Percentiles rank a stretch among this genome's conserved stretches.
Evolutionary conservation across 2,329 filamentous ascomycete genomes (phyloP).

Genomic region (Penicillium sp.): DNA sequence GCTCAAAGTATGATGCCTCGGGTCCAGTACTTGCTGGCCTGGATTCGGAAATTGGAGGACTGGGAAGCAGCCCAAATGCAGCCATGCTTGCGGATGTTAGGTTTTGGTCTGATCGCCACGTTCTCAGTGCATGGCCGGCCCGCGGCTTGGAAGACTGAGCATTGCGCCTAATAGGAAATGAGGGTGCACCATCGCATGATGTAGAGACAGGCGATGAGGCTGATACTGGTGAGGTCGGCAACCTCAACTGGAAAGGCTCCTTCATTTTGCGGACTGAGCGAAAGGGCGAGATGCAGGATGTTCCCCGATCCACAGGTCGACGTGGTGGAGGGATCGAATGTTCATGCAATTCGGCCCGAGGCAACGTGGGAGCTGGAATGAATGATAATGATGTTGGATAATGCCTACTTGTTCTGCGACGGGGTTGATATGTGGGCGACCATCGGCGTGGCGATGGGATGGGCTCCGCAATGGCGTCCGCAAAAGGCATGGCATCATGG

Average conservation of each 20-base stretch:
- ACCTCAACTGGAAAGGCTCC: slow-evolving; percentile 43
- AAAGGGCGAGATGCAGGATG: slow-evolving; percentile 41
- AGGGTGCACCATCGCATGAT: slow-evolving; percentile 29
- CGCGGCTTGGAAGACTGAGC: slow-evolving; percentile 22
- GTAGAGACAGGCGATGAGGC: slow-evolving; percentile 35
- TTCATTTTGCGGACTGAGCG: slow-evolving; percentile 47
- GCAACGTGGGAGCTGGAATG: slow-evolving; percentile 34
- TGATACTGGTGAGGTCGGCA: slow-evolving; percentile 40
- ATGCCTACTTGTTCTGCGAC: slow-evolving; percentile 37
- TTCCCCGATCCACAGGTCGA: slow-evolving; percentile 32
- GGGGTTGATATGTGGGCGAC: slow-evolving; percentile 34
- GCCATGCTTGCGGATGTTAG: slow-evolving; percentile 36
- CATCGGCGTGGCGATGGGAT: slow-evolving; percentile 32
- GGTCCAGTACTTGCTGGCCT: slow-evolving; percentile 32
- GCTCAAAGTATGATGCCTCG: slow-evolving; percentile 35
- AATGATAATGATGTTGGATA: slow-evolving; percentile 42
- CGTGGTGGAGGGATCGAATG: slow-evolving; percentile 32
- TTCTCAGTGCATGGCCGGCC: slow-evolving; percentile 35
- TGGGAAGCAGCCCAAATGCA: slow-evolving; percentile 42
- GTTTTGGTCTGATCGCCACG: slow-evolving; percentile 44
- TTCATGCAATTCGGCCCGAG: slow-evolving; percentile 36
- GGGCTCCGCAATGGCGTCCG: slow-evolving; percentile 23
- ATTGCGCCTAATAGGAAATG: slow-evolving; percentile 27
- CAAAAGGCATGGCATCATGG: slow-evolving; percentile 24
- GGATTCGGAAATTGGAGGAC: slow-evolving; percentile 43